Percentiles rank a stretch among this genome's conserved stretches.
phyloP scores from a whole-genome alignment of 1,139 yeast species.

The Wickerhamomyces sp. region DNA sequence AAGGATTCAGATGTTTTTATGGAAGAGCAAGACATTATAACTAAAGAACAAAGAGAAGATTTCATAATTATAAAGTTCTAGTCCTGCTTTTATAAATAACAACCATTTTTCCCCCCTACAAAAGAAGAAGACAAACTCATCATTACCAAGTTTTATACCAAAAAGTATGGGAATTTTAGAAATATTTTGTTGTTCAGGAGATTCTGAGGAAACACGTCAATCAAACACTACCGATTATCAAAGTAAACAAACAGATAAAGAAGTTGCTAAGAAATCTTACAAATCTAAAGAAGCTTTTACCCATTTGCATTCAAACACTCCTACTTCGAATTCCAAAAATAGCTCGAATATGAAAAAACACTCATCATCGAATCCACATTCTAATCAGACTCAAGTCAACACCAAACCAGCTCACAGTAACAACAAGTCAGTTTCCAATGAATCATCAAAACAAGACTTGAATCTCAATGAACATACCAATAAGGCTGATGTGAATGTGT shows the following conservation, averaged over 20 bases:
- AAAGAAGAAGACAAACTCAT: too few relatives aligned
- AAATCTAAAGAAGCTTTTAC: not conserved
- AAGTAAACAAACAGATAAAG: conserved; percentile 1
- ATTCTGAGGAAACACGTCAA: conserved; percentile 7
- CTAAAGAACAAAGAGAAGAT: not conserved
- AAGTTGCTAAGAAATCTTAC: not conserved
- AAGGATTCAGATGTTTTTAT: not conserved
- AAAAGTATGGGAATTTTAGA: not conserved
- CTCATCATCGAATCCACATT: not conserved
- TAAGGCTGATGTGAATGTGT: conserved; percentile 21
- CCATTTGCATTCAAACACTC: not conserved
- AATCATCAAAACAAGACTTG: not conserved
- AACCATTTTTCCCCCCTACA: not conserved
- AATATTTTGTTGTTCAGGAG: conserved; percentile 15
- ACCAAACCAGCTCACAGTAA: too few relatives aligned
- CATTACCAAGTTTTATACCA: not conserved
- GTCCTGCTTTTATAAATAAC: not conserved
- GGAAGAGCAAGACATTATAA: not conserved
- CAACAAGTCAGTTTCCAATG: not conserved
- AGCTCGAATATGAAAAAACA: not conserved
- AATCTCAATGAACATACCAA: not conserved
- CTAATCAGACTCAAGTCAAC: not conserved
- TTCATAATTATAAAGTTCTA: too few relatives aligned
- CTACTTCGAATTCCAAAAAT: not conserved
- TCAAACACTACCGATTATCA: conserved; percentile 5